Conservation (phyloP, 352 stramenopile species). For the Phytophthora aleatoria region DNA sequence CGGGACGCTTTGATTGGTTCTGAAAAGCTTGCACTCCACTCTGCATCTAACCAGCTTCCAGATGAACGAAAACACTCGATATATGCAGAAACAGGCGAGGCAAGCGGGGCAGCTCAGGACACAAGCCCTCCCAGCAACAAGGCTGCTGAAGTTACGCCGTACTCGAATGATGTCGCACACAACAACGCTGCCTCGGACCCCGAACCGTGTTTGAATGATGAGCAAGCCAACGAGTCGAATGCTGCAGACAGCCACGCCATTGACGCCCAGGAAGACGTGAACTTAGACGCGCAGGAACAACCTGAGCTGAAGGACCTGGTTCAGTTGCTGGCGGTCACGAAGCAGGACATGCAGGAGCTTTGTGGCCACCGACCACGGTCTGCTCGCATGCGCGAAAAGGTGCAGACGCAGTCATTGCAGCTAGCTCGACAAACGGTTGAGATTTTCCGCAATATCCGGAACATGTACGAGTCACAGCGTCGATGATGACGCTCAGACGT, state of each 20-base stretch:
- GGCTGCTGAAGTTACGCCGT: not conserved
- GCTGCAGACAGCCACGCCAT: not conserved
- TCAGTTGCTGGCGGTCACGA: slow-evolving; percentile 64
- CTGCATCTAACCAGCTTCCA: slow-evolving; percentile 42
- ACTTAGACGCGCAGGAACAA: slow-evolving; percentile 25
- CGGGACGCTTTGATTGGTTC: slow-evolving; percentile 35
- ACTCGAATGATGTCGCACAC: slow-evolving; percentile 3
- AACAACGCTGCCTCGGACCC: slow-evolving; percentile 1
- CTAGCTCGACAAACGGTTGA: slow-evolving; percentile 64
- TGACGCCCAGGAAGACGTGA: slow-evolving; percentile 4
- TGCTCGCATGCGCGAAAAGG: slow-evolving; percentile 71
- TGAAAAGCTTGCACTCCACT: slow-evolving; percentile 53
- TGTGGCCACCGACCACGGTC: slow-evolving; percentile 58
- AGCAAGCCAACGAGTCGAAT: not conserved
- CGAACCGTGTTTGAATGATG: not conserved
- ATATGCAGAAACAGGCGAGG: not conserved
- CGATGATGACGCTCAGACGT: slow-evolving; percentile 16
- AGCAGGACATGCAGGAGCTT: slow-evolving; percentile 47
- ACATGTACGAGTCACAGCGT: slow-evolving; percentile 44
- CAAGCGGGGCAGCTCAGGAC: not conserved
- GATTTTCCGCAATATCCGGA: slow-evolving; percentile 64
- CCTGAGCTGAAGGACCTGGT: slow-evolving; percentile 66
- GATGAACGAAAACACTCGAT: slow-evolving; percentile 24
- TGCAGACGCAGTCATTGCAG: slow-evolving; percentile 64
- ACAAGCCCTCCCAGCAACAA: not conserved